phyloP scores from a whole-genome alignment of 1,284 basidiomycete genomes.

The Sutorius eximius region DNA sequence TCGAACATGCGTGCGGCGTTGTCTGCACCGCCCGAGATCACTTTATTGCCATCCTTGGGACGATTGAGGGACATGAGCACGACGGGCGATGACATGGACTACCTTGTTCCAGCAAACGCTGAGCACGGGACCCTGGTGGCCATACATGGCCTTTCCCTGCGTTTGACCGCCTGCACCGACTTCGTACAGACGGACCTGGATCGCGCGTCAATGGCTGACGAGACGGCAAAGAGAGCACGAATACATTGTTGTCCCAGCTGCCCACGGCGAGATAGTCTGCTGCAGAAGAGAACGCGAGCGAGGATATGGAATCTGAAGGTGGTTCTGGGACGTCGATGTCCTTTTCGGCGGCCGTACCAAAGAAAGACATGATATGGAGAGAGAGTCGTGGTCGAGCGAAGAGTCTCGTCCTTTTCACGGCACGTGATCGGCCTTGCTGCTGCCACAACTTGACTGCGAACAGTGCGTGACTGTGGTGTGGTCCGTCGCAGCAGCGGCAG shows the following conservation, averaged over 20 bases:
- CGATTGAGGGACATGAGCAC: constrained; percentile 7
- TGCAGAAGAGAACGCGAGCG: constrained; percentile 48
- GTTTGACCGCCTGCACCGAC: constrained; percentile 54
- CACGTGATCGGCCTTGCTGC: constrained; percentile 2
- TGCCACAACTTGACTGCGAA: no score
- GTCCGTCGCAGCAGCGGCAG: no score
- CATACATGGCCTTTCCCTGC: constrained; percentile 76
- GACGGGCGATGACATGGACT: not conserved
- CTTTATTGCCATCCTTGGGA: constrained; percentile 67
- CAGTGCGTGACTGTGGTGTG: no score
- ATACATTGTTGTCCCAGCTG: constrained; percentile 64
- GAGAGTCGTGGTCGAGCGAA: not conserved
- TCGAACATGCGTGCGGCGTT: constrained; percentile 81
- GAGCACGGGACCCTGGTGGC: constrained; percentile 78
- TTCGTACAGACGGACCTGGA: constrained; percentile 57
- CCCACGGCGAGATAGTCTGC: constrained; percentile 59
- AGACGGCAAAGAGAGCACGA: not conserved
- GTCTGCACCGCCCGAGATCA: constrained; percentile 80
- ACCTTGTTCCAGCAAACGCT: constrained; percentile 79
- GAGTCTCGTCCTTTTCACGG: constrained; percentile 14
- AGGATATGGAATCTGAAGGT: constrained; percentile 59
- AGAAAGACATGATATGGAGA: constrained; percentile 28
- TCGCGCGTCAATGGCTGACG: constrained; percentile 4
- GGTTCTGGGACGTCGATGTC: constrained; percentile 62
- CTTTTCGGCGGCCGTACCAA: constrained; percentile 36